Percentiles rank a stretch among this genome's conserved stretches.
Evolutionary conservation across 1,139 yeast genomes (phyloP).

Genomic region (Pichia sp.): DNA sequence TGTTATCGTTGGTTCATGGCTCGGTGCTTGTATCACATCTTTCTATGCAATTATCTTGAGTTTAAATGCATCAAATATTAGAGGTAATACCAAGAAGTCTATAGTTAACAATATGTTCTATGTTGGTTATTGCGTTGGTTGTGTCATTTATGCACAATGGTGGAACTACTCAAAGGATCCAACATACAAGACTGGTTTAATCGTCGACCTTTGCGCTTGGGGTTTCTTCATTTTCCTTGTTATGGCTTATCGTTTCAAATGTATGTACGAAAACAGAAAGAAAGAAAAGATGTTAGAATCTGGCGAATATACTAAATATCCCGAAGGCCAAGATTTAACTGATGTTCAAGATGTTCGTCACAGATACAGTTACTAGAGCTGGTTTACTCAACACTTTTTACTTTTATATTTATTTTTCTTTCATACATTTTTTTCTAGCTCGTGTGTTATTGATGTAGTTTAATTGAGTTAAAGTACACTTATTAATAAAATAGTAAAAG

Average conservation of each 20-base stretch:
- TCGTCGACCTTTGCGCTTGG: slow-evolving; percentile 41
- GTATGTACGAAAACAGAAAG: slow-evolving; percentile 40
- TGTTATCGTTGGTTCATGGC: slow-evolving; percentile 4
- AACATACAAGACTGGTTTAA: slow-evolving; percentile 43
- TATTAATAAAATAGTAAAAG: no score
- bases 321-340: slow-evolving; percentile 23
- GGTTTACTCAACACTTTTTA: not conserved
- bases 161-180: slow-evolving; percentile 45
- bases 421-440: no score
- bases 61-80: slow-evolving; percentile 35
- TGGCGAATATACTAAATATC: slow-evolving; percentile 24
- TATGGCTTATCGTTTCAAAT: slow-evolving; percentile 34
- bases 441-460: no score
- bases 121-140: slow-evolving; percentile 58
- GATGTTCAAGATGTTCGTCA: slow-evolving; percentile 29
- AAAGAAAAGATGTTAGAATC: slow-evolving; percentile 35
- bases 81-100: slow-evolving; percentile 66
- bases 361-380: slow-evolving; percentile 24
- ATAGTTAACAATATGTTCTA: slow-evolving; percentile 58
- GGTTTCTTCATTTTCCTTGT: slow-evolving; percentile 20
- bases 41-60: slow-evolving; percentile 2
- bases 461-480: no score
- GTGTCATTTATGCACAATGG: slow-evolving; percentile 4
- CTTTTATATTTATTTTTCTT: not conserved
- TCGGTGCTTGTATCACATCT: slow-evolving; percentile 1